phyloP scores from a whole-genome alignment of 2,329 filamentous ascomycete species.

The Trichophyton benhamiae region DNA sequence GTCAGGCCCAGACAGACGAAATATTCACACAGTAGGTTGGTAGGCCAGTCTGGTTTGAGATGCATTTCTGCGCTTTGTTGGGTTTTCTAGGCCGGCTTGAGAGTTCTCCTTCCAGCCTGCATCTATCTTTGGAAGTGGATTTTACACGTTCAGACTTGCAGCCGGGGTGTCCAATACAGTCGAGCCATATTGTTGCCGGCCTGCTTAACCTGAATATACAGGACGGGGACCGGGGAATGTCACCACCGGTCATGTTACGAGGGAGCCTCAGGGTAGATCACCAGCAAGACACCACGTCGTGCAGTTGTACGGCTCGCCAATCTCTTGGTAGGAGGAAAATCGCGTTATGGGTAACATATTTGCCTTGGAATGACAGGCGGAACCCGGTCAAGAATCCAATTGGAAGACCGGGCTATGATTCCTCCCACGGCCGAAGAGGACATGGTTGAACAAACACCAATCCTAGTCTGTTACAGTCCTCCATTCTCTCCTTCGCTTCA shows the following conservation, averaged over 20 bases:
- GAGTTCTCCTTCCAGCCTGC: background rate
- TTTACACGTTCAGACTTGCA: background rate
- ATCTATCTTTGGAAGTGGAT: background rate
- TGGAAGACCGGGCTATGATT: background rate
- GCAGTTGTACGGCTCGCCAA: background rate
- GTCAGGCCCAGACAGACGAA: background rate
- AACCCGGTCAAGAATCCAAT: background rate
- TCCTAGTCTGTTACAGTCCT: background rate
- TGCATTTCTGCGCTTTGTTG: background rate
- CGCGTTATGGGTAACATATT: background rate
- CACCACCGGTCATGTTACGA: background rate
- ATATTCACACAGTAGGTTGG: background rate
- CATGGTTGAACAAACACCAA: constrained; percentile 4
- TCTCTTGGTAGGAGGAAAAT: background rate
- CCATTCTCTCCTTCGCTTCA: background rate
- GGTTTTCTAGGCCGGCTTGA: background rate
- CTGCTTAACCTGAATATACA: background rate
- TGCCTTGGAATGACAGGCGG: background rate
- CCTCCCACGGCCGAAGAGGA: background rate
- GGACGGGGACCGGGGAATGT: background rate
- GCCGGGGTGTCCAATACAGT: background rate
- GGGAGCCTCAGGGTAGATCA: background rate
- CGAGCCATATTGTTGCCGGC: background rate
- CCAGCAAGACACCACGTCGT: background rate
- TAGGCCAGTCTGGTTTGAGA: background rate